A percentile compares a stretch with the other conserved stretches of the same genome.
These are phyloP conservation scores for Plenodomus tracheiphilus DNA, from an alignment of 2,329 filamentous ascomycete genomes.

Conservation along the genomic window DNA sequence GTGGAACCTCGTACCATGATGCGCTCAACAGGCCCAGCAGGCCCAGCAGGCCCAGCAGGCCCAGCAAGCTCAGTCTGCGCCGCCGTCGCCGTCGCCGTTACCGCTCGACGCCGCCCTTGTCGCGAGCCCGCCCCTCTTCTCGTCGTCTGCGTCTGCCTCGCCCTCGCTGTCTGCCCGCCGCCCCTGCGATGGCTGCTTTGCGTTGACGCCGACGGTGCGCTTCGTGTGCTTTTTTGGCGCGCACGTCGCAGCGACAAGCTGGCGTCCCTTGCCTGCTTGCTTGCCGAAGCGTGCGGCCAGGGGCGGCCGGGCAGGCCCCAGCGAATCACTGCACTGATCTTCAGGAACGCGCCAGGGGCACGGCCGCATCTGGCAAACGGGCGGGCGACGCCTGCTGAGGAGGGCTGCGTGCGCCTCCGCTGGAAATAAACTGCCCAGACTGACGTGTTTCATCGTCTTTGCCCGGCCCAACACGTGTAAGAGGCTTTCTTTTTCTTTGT, in stretches of 20 bases:
- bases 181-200: too few species aligned
- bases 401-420: conserved; percentile 18
- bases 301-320: conserved; percentile 10
- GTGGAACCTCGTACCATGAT: not conserved
- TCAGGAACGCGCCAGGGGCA: conserved; percentile 32
- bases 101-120: not conserved
- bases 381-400: conserved; percentile 20
- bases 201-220: too few species aligned
- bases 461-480: not conserved
- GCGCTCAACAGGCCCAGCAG: not conserved
- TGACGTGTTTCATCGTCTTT: not conserved
- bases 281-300: not conserved
- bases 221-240: not conserved
- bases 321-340: conserved; percentile 34
- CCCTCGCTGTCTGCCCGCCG: too few species aligned
- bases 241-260: not conserved
- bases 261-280: not conserved
- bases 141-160: too few species aligned
- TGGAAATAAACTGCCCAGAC: not conserved
- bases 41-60: not conserved
- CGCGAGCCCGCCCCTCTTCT: not conserved
- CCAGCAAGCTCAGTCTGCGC: not conserved
- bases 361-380: conserved; percentile 24
- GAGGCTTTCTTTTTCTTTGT: too few species aligned
- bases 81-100: not conserved